Evolutionary conservation across 2,329 filamentous ascomycete species (phyloP), one percentile per base, ranked within the genome.

Genomic region (Huntiella abstrusa): DNA sequence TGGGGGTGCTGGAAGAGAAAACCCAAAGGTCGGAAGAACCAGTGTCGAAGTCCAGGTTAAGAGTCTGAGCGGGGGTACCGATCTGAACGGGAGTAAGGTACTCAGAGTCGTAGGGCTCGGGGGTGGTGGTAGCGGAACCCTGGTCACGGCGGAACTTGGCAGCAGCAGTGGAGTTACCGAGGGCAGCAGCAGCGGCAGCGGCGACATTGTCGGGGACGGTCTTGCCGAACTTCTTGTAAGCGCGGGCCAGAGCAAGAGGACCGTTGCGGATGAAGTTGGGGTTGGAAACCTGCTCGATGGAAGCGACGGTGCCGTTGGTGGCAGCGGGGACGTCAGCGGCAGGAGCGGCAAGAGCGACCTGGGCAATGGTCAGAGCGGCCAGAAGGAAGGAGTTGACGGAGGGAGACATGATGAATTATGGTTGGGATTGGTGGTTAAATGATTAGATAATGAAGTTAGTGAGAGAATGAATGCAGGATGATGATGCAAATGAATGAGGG

Each of bases 11-110:
- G 46, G 52, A 54, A 53, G 55, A 56, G 51, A 60, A 62, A 42
- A 61, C 58, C 60, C 60, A 62, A 28, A 61, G 55, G 49, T 65
- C 63, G n/a, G 61, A 60, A 4, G 63, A 65, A 2, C 62, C 64
- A 0, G 63, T 66, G 51, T 66, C 63, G 19, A 66, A 62, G 51
- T 63, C 57, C 22, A 66, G 53, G 28, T 62, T 57, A 33, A 65
- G 51, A 1, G 57, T 62, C 53, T 64, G 61, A 13, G 47, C 41
- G 10, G 44, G 44, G 17, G 38, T 47, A 38, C 45, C 45, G 33
- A 47, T 47, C 39, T 47, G 12, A 10, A 47, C 45, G 33, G 45
- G 45, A 38, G 39, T 47, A 16, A 43, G 28, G 38, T 42, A 47
- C 39, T 47, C 43, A 4, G 17, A 37, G 44, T 46, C 44, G 33